A percentile compares a stretch with the other conserved stretches of the same genome.
These are phyloP conservation scores for Globisporangium alternatum DNA, from an alignment of 352 stramenopile genomes.

Conservation along the genomic window DNA sequence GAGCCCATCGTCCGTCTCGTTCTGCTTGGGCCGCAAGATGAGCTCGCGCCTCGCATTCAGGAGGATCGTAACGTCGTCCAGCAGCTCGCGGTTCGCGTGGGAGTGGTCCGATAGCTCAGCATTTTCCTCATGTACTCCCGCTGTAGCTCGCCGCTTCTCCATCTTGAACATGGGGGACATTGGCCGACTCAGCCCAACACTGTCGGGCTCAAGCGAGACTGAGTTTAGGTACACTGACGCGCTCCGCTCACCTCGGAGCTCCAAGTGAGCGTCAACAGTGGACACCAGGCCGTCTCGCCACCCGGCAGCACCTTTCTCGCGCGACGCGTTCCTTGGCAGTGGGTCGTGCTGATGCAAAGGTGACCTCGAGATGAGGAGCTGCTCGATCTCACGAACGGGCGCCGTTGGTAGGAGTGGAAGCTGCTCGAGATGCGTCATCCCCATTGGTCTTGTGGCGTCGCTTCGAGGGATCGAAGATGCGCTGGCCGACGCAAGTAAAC, in stretches of 20 bases:
- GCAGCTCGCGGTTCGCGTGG: not conserved
- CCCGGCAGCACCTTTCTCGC: not conserved
- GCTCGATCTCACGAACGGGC: not conserved
- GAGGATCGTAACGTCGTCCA: constrained; percentile 45
- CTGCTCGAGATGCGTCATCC: not conserved
- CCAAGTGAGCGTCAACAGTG: not conserved
- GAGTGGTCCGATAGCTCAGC: too few relatives aligned
- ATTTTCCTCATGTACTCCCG: not conserved
- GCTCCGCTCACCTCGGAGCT: constrained; percentile 11
- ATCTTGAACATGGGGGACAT: constrained; percentile 7
- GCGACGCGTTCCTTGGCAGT: not conserved
- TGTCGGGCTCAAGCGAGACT: not conserved
- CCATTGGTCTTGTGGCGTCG: not conserved
- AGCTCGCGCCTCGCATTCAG: constrained; percentile 46
- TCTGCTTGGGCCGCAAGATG: constrained; percentile 27
- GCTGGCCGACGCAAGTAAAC: not conserved
- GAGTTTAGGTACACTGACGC: not conserved
- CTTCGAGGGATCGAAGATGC: not conserved
- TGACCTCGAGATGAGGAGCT: not conserved
- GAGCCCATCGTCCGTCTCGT: constrained; percentile 20
- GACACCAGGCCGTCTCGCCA: not conserved
- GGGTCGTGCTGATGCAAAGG: not conserved
- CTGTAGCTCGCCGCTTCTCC: not conserved
- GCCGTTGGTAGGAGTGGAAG: not conserved
- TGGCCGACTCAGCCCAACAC: not conserved